Conservation (phyloP, 2,329 filamentous ascomycete genomes). For the Cytospora mali region DNA sequence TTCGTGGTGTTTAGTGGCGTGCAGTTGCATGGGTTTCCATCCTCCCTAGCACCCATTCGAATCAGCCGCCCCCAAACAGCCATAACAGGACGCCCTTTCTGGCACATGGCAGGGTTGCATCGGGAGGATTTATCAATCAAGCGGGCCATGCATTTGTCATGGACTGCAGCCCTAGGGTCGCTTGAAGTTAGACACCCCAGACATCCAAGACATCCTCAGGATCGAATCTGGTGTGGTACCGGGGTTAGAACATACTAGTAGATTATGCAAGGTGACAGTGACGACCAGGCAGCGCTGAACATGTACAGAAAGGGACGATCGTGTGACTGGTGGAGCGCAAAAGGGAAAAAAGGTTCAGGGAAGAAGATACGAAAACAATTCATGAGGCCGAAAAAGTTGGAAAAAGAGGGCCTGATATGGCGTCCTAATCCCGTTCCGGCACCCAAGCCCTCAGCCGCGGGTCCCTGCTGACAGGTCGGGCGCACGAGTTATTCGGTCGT, state of each 20-base stretch:
- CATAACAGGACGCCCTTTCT: conserved; percentile 3
- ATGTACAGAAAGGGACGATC: conserved; percentile 5
- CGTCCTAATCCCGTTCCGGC: conserved; percentile 8
- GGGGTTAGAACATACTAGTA: background rate
- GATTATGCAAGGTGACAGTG: background rate
- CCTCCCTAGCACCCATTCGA: conserved; percentile 9
- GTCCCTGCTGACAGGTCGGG: conserved; percentile 14
- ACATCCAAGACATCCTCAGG: background rate
- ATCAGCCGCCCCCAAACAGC: conserved; percentile 15
- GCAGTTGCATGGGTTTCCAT: conserved; percentile 9
- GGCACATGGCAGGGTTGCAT: conserved; percentile 18
- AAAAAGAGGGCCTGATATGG: conserved; percentile 4
- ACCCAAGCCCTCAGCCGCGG: conserved; percentile 7
- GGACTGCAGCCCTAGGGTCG: background rate
- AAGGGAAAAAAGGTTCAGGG: background rate
- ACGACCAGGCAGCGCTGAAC: background rate
- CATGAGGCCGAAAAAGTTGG: background rate
- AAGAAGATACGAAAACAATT: background rate
- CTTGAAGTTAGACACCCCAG: no score
- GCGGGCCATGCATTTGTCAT: background rate
- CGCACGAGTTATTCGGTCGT: conserved; percentile 8
- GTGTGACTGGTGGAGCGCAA: conserved; percentile 11
- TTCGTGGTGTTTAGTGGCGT: conserved; percentile 10
- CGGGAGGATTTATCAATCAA: conserved; percentile 1
- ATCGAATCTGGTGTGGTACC: background rate